Percentiles rank a stretch among this genome's conserved stretches.
phyloP scores from a whole-genome alignment of 2,329 filamentous ascomycete species.

The Colletotrichum melonis region DNA sequence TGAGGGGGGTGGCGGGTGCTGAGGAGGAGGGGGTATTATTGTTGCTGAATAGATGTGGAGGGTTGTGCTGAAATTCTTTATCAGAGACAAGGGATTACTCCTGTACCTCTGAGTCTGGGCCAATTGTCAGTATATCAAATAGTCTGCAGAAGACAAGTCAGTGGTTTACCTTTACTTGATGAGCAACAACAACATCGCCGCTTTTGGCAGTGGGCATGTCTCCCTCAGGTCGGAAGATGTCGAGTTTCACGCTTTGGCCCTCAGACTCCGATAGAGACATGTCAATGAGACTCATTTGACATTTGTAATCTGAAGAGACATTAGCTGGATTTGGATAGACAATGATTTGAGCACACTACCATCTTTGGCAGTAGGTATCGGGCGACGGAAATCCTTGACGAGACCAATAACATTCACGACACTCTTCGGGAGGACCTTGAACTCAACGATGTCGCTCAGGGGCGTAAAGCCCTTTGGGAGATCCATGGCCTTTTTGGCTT shows the following conservation, averaged over 20 bases:
- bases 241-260: slow-evolving; percentile 55
- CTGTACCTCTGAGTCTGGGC: slow-evolving; percentile 54
- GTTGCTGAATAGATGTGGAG: slow-evolving; percentile 57
- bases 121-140: slow-evolving; percentile 1
- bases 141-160: slow-evolving; percentile 29
- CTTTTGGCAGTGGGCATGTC: slow-evolving; percentile 60
- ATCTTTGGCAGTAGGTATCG: slow-evolving; percentile 59
- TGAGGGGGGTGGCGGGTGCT: slow-evolving; percentile 40
- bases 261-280: slow-evolving; percentile 57
- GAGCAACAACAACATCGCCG: slow-evolving; percentile 74
- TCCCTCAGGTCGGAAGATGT: slow-evolving; percentile 68
- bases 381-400: slow-evolving; percentile 72
- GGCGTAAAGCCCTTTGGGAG: slow-evolving; percentile 54
- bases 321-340: background rate
- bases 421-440: slow-evolving; percentile 40
- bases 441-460: slow-evolving; percentile 57
- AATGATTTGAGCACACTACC: slow-evolving; percentile 53
- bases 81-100: slow-evolving; percentile 50
- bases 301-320: slow-evolving; percentile 65
- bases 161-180: slow-evolving; percentile 61
- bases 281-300: slow-evolving; percentile 71
- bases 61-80: slow-evolving; percentile 54
- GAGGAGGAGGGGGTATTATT: slow-evolving; percentile 53
- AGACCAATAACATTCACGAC: slow-evolving; percentile 75
- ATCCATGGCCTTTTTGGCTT: background rate